A percentile compares a stretch with the other conserved stretches of the same genome.
These are phyloP conservation scores for Paragyromitra xinjiangensis DNA, from an alignment of 495 filamentous ascomycete genomes.

Conservation along the genomic window DNA sequence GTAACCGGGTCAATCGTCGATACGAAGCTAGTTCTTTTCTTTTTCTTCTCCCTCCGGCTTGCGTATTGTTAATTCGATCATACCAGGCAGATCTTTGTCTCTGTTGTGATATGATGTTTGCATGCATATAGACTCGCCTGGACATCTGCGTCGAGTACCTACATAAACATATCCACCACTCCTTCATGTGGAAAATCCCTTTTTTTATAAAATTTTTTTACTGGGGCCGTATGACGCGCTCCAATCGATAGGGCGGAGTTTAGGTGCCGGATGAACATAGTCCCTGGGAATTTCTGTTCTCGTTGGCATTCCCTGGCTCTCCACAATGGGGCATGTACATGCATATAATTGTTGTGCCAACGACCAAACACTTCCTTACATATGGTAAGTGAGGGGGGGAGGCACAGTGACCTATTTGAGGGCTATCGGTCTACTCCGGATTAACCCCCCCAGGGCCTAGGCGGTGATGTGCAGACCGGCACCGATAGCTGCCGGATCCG, in stretches of 20 bases:
- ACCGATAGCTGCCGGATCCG: conserved; percentile 31
- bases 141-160: conserved; percentile 16
- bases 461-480: conserved; percentile 16
- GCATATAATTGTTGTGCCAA: not conserved
- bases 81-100: conserved; percentile 28
- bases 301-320: not conserved
- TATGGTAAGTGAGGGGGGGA: not conserved
- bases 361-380: not conserved
- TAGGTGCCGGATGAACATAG: conserved; percentile 28
- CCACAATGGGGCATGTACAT: conserved; percentile 3
- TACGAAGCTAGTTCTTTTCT: conserved; percentile 5
- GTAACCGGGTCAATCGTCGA: conserved; percentile 29
- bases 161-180: not conserved
- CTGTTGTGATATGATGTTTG: conserved; percentile 23
- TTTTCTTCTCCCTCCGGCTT: not conserved
- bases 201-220: not conserved
- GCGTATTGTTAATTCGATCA: conserved; percentile 28
- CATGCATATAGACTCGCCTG: conserved; percentile 37
- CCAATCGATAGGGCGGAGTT: conserved; percentile 24
- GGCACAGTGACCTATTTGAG: not conserved
- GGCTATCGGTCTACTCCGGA: conserved; percentile 17
- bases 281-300: conserved; percentile 12
- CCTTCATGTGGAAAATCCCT: not conserved
- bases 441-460: conserved; percentile 12
- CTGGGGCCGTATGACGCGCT: conserved; percentile 11